phyloP scores from a whole-genome alignment of 345 rosid species.

The Physaria fendleri region DNA sequence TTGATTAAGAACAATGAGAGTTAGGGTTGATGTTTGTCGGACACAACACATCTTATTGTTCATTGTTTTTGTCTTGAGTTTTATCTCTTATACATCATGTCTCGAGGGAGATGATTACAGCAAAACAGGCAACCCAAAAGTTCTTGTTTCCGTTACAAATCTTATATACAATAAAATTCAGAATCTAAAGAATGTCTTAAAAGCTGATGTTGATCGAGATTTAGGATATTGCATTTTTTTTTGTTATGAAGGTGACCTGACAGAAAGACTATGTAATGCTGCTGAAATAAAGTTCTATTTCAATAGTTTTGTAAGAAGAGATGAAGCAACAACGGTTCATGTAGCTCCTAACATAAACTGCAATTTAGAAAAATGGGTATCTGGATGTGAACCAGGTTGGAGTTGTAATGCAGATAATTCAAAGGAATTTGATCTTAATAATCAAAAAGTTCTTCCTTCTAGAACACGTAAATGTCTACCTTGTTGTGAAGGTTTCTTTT shows the following conservation, averaged over 20 bases:
- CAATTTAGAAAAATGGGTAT: conserved; percentile 64
- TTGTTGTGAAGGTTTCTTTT: conserved; percentile 96
- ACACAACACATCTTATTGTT: conserved; percentile 27
- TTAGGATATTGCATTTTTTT: conserved; percentile 50
- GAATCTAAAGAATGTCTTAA: conserved; percentile 40
- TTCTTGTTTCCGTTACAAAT: conserved; percentile 42
- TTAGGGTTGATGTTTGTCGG: conserved; percentile 27
- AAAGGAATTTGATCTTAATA: conserved; percentile 38
- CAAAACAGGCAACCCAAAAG: conserved; percentile 44
- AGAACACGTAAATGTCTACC: conserved; percentile 66
- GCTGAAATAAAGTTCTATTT: conserved; percentile 77
- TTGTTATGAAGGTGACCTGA: conserved; percentile 52
- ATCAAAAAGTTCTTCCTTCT: conserved; percentile 42
- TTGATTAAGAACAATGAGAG: conserved; percentile 21
- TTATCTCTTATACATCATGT: conserved; percentile 28
- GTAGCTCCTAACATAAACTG: conserved; percentile 67
- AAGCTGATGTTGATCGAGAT: conserved; percentile 35
- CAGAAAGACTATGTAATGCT: conserved; percentile 61
- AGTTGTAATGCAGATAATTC: conserved; percentile 46
- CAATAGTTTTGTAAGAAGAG: conserved; percentile 36
- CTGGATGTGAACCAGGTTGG: conserved; percentile 97
- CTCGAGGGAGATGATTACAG: conserved; percentile 57
- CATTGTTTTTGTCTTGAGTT: conserved; percentile 27
- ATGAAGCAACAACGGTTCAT: conserved; percentile 28
- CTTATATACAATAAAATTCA: conserved; percentile 49